Conservation (phyloP, 805 yeast genomes). For the Starmerella roubikii region DNA sequence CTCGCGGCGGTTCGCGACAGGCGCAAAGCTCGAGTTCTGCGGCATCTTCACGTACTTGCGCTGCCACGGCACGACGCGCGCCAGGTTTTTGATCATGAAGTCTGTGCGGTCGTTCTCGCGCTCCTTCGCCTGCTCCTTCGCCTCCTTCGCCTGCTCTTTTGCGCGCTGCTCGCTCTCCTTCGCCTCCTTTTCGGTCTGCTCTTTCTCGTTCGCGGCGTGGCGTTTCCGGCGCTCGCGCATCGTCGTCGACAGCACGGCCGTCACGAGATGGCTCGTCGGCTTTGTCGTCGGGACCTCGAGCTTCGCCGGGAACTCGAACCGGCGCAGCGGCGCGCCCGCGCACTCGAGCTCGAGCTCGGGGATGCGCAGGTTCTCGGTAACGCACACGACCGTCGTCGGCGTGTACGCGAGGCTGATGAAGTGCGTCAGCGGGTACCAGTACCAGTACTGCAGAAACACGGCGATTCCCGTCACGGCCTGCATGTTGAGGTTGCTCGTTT, state of each 20-base stretch:
- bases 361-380: constrained; percentile 68
- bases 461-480: constrained; percentile 87
- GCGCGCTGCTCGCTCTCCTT: constrained; percentile 23
- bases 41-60: constrained; percentile 71
- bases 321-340: constrained; percentile 55
- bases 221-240: constrained; percentile 80
- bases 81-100: constrained; percentile 60
- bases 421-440: constrained; percentile 96
- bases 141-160: constrained; percentile 20
- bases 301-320: constrained; percentile 83
- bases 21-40: constrained; percentile 55
- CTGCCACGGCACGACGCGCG: constrained; percentile 84
- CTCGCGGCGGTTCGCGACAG: constrained; percentile 47
- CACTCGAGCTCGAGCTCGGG: constrained; percentile 75
- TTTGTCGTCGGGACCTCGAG: constrained; percentile 64
- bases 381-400: constrained; percentile 83
- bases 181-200: constrained; percentile 20
- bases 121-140: constrained; percentile 23
- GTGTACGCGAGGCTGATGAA: constrained; percentile 82
- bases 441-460: constrained; percentile 88
- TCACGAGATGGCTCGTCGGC: constrained; percentile 75
- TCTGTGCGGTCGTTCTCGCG: constrained; percentile 31
- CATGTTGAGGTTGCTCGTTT: constrained; percentile 79
- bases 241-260: constrained; percentile 90
- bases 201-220: constrained; percentile 22